These are phyloP conservation scores for Ogataea ganodermae DNA, from an alignment of 805 yeast genomes.

Conservation along the genomic window DNA sequence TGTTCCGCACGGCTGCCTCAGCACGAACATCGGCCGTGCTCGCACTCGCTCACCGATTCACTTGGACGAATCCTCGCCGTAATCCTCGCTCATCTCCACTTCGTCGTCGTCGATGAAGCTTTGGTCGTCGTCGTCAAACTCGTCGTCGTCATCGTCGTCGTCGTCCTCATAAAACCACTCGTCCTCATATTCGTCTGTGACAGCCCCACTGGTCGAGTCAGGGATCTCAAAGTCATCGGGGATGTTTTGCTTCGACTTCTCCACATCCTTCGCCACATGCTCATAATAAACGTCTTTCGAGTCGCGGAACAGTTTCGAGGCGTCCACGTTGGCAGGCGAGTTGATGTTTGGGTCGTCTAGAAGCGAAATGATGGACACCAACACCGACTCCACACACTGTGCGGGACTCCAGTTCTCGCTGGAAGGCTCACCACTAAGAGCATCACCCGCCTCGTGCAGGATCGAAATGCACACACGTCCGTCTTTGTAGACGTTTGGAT, in stretches of 20 bases:
- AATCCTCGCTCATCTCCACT: slow-evolving; percentile 48
- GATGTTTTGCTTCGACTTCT: slow-evolving; percentile 78
- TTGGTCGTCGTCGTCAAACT: slow-evolving; percentile 49
- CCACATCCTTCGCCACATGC: slow-evolving; percentile 79
- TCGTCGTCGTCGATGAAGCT: slow-evolving; percentile 44
- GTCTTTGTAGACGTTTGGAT: slow-evolving; percentile 93
- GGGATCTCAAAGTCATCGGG: slow-evolving; percentile 89
- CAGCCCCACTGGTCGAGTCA: slow-evolving; percentile 41
- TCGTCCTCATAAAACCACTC: slow-evolving; percentile 57
- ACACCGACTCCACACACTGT: slow-evolving; percentile 88
- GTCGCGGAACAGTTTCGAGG: slow-evolving; percentile 87
- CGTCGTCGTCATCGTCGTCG: slow-evolving; percentile 60
- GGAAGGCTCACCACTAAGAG: slow-evolving; percentile 87
- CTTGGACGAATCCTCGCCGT: slow-evolving; percentile 39
- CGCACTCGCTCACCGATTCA: slow-evolving; percentile 72
- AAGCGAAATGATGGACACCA: slow-evolving; percentile 85
- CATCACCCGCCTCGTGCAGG: slow-evolving; percentile 88
- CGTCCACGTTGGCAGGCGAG: slow-evolving; percentile 96
- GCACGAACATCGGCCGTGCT: neutral
- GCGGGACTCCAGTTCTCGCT: slow-evolving; percentile 94
- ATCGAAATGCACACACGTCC: slow-evolving; percentile 93
- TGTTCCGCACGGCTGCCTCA: neutral
- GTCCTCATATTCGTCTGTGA: slow-evolving; percentile 50
- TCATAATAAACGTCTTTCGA: slow-evolving; percentile 74
- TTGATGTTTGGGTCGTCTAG: slow-evolving; percentile 91